phyloP scores from a whole-genome alignment of 139 green algal genomes.

The Coelastrella sp. region DNA sequence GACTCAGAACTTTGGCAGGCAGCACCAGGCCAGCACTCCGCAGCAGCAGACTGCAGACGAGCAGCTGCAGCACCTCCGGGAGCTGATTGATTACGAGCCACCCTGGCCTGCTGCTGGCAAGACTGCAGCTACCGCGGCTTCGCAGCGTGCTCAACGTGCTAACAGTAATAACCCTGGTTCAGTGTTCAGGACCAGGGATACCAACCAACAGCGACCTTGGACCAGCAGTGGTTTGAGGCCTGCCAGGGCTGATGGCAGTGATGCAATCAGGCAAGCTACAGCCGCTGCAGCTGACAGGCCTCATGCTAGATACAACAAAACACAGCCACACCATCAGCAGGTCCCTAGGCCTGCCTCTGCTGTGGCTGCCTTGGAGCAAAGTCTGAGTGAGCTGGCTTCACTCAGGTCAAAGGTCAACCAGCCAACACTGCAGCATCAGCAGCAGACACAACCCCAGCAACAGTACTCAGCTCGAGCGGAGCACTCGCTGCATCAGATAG shows the following conservation, averaged over 20 bases:
- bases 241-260: too few species aligned
- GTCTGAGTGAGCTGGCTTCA: constrained; percentile 1
- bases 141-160: neutral
- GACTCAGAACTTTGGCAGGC: neutral
- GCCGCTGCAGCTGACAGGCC: neutral
- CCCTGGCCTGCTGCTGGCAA: neutral
- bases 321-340: neutral
- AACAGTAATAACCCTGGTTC: neutral
- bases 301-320: neutral
- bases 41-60: neutral
- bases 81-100: neutral
- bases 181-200: neutral
- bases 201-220: neutral
- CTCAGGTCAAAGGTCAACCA: neutral
- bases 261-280: too few species aligned
- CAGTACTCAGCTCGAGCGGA: neutral
- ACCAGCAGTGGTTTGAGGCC: neutral
- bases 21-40: neutral
- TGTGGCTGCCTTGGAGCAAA: constrained; percentile 33
- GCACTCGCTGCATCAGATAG: neutral
- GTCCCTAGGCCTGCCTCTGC: constrained; percentile 15
- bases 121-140: neutral
- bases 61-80: constrained; percentile 3
- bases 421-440: neutral
- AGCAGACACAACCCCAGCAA: constrained; percentile 5